Percentiles rank a stretch among this genome's conserved stretches.
These are phyloP conservation scores for Rhizopogon vulgaris DNA, from an alignment of 768 basidiomycete species.

Conservation along the genomic window DNA sequence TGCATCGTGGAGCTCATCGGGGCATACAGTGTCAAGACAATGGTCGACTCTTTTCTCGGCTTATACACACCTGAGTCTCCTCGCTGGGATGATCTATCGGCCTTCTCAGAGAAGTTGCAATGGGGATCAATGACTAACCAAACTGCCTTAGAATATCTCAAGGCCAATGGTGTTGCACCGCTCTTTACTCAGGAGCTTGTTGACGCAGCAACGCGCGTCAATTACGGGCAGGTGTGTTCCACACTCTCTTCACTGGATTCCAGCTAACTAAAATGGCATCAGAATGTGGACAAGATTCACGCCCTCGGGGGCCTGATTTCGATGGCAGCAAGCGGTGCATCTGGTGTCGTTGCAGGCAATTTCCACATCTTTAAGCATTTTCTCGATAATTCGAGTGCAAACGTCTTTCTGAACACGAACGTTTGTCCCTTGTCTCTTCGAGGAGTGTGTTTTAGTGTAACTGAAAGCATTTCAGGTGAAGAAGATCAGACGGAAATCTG, in stretches of 20 bases:
- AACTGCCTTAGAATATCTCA: conserved; percentile 53
- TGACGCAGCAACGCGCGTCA: conserved; percentile 76
- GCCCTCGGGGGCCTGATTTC: conserved; percentile 67
- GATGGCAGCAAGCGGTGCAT: conserved; percentile 66
- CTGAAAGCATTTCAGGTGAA: conserved; percentile 36
- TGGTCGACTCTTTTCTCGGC: conserved; percentile 45
- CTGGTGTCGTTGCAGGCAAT: conserved; percentile 72
- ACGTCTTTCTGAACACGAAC: conserved; percentile 61
- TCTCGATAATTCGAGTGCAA: conserved; percentile 61
- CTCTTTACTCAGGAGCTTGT: conserved; percentile 68
- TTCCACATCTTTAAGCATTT: conserved; percentile 82
- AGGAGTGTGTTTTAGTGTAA: neutral
- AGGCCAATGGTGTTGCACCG: conserved; percentile 44
- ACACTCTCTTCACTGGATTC: neutral
- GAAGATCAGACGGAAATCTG: conserved; percentile 41
- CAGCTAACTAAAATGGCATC: conserved; percentile 1
- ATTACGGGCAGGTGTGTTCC: conserved; percentile 65
- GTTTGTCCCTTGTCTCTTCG: conserved; percentile 32
- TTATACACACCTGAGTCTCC: conserved; percentile 53
- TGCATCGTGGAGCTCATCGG: neutral
- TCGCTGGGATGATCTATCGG: conserved; percentile 56
- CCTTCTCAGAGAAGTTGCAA: conserved; percentile 46
- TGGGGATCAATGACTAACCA: conserved; percentile 45
- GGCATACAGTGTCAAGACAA: conserved; percentile 42
- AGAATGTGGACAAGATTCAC: conserved; percentile 71